phyloP scores from a whole-genome alignment of 1,284 basidiomycete genomes.

The Macrocystidia cucumis region DNA sequence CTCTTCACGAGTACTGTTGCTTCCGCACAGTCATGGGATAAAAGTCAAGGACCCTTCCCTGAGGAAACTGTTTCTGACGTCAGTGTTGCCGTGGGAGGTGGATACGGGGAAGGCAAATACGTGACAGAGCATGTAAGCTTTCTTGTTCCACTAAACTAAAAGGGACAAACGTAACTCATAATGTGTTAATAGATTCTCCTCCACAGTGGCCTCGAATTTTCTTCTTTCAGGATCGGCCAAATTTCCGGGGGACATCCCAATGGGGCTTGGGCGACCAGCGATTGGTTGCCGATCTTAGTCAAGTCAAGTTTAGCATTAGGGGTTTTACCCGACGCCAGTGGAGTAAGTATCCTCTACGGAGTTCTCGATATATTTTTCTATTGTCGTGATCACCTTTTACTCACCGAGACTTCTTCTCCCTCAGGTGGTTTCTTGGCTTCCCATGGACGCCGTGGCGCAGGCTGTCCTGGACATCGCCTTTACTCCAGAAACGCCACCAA shows the following conservation, averaged over 20 bases:
- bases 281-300: slow-evolving; percentile 18
- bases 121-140: slow-evolving; percentile 10
- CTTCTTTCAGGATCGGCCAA: slow-evolving; percentile 15
- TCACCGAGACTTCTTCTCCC: no score
- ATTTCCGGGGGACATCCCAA: slow-evolving; percentile 13
- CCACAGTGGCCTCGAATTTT: slow-evolving; percentile 4
- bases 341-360: slow-evolving; percentile 10
- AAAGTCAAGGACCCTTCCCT: slow-evolving; percentile 7
- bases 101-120: slow-evolving; percentile 14
- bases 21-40: slow-evolving; percentile 10
- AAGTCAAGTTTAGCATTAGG: slow-evolving; percentile 15
- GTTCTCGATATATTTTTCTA: not conserved
- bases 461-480: slow-evolving; percentile 13
- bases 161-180: not conserved
- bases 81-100: slow-evolving; percentile 8
- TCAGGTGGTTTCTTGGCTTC: slow-evolving; percentile 15
- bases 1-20: slow-evolving; percentile 15
- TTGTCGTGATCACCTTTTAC: no score
- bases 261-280: slow-evolving; percentile 17
- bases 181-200: slow-evolving; percentile 8
- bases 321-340: slow-evolving; percentile 8
- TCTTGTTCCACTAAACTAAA: not conserved
- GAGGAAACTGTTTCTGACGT: slow-evolving; percentile 8
- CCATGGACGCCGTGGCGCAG: slow-evolving; percentile 14
- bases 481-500: slow-evolving; percentile 3